Percentiles rank a stretch among this genome's conserved stretches.
These are phyloP conservation scores for Naganishia vaughanmartiniae DNA, from an alignment of 768 basidiomycete species.

Conservation along the genomic window DNA sequence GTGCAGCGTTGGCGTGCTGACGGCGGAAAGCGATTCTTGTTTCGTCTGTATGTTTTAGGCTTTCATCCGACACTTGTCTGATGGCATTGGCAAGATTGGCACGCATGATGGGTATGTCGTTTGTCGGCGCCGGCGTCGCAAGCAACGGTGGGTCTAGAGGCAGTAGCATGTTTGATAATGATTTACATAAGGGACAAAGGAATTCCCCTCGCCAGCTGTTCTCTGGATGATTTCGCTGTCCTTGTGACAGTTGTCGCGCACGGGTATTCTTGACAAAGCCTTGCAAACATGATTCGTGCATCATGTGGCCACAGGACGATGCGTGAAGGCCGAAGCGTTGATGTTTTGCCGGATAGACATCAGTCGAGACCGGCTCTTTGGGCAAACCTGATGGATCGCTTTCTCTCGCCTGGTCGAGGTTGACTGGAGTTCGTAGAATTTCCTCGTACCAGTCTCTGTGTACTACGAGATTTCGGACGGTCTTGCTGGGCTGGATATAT, in stretches of 20 bases:
- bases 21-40: conserved; percentile 47
- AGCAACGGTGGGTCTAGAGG: conserved; percentile 59
- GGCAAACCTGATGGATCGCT: conserved; percentile 36
- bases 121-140: background rate
- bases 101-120: conserved; percentile 6
- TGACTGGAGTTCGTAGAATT: conserved; percentile 62
- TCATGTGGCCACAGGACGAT: conserved; percentile 91
- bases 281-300: conserved; percentile 93
- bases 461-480: conserved; percentile 72
- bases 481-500: conserved; percentile 79
- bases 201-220: conserved; percentile 89
- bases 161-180: conserved; percentile 87
- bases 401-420: conserved; percentile 61
- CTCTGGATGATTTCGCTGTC: conserved; percentile 90
- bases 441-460: conserved; percentile 64
- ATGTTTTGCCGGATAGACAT: conserved; percentile 54
- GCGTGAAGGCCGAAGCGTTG: conserved; percentile 81
- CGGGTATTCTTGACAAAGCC: conserved; percentile 82
- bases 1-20: conserved; percentile 50
- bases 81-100: conserved; percentile 15
- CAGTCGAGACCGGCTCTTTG: conserved; percentile 39
- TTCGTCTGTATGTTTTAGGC: conserved; percentile 62
- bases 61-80: conserved; percentile 68
- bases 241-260: conserved; percentile 80
- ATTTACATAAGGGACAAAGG: conserved; percentile 96